Evolutionary conservation across 148 eudicot genomes (phyloP).

Genomic region (Chenopodium suecicum): DNA sequence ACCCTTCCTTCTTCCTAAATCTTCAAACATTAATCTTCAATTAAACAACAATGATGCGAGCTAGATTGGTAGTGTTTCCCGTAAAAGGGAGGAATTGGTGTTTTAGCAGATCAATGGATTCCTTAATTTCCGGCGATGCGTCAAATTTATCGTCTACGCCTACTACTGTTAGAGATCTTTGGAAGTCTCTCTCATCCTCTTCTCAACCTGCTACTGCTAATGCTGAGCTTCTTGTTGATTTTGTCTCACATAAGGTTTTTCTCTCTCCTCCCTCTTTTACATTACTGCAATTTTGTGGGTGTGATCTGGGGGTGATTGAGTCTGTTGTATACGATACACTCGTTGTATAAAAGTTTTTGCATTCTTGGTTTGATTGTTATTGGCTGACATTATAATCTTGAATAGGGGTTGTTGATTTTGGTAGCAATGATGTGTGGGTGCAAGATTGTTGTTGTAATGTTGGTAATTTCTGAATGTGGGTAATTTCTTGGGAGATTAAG

Average conservation of each 20-base stretch:
- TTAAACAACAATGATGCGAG: constrained; percentile 44
- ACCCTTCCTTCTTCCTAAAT: neutral
- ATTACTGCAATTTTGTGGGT: neutral
- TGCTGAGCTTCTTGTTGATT: constrained; percentile 74
- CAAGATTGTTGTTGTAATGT: neutral
- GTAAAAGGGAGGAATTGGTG: constrained; percentile 90
- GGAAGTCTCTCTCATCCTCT: constrained; percentile 40
- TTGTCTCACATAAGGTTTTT: constrained; percentile 68
- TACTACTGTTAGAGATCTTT: constrained; percentile 60
- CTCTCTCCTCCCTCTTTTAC: neutral
- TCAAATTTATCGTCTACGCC: constrained; percentile 38
- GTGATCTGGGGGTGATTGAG: no score
- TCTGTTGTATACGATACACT: no score
- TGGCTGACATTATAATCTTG: no score
- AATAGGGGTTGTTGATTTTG: no score
- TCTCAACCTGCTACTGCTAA: constrained; percentile 45
- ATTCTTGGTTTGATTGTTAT: no score
- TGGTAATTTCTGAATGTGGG: neutral
- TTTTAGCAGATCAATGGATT: constrained; percentile 67
- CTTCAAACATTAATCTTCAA: neutral
- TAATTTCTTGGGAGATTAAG: neutral
- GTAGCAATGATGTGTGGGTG: neutral
- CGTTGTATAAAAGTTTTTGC: neutral
- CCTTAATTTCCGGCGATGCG: constrained; percentile 19
- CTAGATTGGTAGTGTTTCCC: constrained; percentile 80